Conservation (phyloP, 331 rosid species). For the Malus hybrid region DNA sequence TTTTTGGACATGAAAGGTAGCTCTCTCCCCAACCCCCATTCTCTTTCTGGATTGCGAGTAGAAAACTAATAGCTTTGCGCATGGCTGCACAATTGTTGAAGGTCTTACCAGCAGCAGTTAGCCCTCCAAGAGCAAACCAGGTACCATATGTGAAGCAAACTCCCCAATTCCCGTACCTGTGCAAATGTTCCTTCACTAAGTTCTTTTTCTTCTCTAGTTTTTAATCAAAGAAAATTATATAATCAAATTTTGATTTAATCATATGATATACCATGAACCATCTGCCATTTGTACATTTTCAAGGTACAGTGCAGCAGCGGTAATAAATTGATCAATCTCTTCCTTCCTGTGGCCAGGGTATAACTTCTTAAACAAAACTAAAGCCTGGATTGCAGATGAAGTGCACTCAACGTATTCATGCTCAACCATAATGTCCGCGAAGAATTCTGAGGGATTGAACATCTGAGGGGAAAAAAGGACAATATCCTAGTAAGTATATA, state of each 20-base stretch:
- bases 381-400: slow-evolving; percentile 44
- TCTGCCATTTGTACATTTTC: slow-evolving; percentile 2
- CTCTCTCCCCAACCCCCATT: slow-evolving; percentile 92
- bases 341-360: slow-evolving; percentile 11
- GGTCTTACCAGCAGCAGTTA: slow-evolving; percentile 60
- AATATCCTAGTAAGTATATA: not conserved
- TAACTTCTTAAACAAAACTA: slow-evolving; percentile 21
- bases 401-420: slow-evolving; percentile 75
- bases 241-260: not conserved
- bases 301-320: not conserved
- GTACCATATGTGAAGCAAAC: not conserved
- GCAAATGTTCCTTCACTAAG: not conserved
- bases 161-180: slow-evolving; percentile 27
- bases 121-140: not conserved
- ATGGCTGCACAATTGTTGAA: slow-evolving; percentile 34
- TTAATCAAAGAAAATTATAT: not conserved
- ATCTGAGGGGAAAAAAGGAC: slow-evolving; percentile 19
- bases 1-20: slow-evolving; percentile 59
- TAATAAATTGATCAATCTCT: slow-evolving; percentile 7
- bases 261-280: slow-evolving; percentile 5
- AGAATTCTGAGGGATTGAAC: slow-evolving; percentile 58
- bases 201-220: not conserved
- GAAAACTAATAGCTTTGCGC: slow-evolving; percentile 50
- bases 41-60: slow-evolving; percentile 42
- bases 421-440: slow-evolving; percentile 58